Evolutionary conservation across 2,329 filamentous ascomycete genomes (phyloP).

Genomic region (Diplodia sapinea): DNA sequence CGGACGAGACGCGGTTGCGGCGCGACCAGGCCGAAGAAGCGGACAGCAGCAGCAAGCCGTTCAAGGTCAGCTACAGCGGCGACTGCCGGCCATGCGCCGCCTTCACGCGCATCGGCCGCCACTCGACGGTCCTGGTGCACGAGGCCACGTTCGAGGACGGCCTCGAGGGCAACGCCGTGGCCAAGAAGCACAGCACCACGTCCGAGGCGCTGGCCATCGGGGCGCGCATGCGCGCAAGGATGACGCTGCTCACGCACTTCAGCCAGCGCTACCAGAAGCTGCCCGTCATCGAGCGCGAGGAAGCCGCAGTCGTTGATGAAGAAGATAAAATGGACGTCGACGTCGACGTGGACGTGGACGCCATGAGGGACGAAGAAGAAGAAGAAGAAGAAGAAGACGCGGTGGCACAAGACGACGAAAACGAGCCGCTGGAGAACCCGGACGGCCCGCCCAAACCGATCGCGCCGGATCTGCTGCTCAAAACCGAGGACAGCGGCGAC

Average conservation of each 20-base stretch:
- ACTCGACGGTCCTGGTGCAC: conserved; percentile 85
- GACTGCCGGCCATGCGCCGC: conserved; percentile 76
- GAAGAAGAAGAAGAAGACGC: background rate
- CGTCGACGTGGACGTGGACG: conserved; percentile 34
- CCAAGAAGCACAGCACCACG: conserved; percentile 91
- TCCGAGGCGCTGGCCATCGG: conserved; percentile 83
- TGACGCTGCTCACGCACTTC: conserved; percentile 90
- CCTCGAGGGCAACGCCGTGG: conserved; percentile 74
- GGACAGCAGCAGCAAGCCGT: conserved; percentile 42
- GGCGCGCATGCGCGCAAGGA: conserved; percentile 75
- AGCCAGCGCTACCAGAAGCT: conserved; percentile 89
- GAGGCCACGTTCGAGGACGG: conserved; percentile 97
- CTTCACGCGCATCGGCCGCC: conserved; percentile 74
- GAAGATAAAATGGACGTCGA: conserved; percentile 39
- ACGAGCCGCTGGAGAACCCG: conserved; percentile 37
- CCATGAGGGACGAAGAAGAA: conserved; percentile 1
- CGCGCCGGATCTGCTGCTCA: background rate
- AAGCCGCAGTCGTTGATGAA: conserved; percentile 40
- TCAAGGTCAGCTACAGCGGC: conserved; percentile 91
- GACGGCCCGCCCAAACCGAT: conserved; percentile 5
- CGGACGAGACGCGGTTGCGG: conserved; percentile 52
- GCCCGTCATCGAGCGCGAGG: conserved; percentile 56
- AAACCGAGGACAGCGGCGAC: background rate
- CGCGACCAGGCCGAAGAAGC: too few relatives aligned
- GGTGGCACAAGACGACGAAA: background rate